Evolutionary conservation across 352 stramenopile genomes (phyloP).

Genomic region (Phytophthora palmivora): DNA sequence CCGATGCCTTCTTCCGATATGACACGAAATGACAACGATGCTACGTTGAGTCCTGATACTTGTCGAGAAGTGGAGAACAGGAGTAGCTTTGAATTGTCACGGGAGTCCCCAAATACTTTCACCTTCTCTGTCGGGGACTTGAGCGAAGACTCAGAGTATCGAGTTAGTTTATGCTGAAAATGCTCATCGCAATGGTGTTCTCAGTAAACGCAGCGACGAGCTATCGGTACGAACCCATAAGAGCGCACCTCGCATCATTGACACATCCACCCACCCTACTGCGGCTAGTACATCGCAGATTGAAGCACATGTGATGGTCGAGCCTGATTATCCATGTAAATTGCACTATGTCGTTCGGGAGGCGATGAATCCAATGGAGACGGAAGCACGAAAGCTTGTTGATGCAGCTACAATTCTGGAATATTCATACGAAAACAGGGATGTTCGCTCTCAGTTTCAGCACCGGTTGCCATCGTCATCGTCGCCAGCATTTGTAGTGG

Average conservation of each 20-base stretch:
- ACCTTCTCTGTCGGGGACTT: conserved; percentile 60
- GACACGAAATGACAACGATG: conserved; percentile 3
- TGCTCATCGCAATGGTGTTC: conserved; percentile 55
- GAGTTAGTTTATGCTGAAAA: conserved; percentile 64
- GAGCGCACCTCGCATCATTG: conserved; percentile 40
- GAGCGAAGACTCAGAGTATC: conserved; percentile 55
- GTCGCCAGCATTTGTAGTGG: conserved; percentile 18
- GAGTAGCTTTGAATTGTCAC: conserved; percentile 31
- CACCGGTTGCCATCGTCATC: conserved; percentile 28
- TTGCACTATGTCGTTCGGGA: conserved; percentile 59
- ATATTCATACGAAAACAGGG: conserved; percentile 16
- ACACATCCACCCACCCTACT: conserved; percentile 27
- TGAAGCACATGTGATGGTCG: conserved; percentile 27
- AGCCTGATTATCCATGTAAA: conserved; percentile 35
- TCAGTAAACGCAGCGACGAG: conserved; percentile 38
- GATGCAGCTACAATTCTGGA: conserved; percentile 27
- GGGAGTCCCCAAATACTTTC: conserved; percentile 31
- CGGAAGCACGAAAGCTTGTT: conserved; percentile 14
- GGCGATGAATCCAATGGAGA: not conserved
- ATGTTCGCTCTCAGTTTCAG: conserved; percentile 18
- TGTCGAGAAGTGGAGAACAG: conserved; percentile 47
- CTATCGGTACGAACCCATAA: conserved; percentile 51
- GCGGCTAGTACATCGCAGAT: conserved; percentile 47
- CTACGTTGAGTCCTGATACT: not conserved
- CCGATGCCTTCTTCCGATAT: not conserved